phyloP scores from a whole-genome alignment of 441 rosid species.

The Viola pubescens region DNA sequence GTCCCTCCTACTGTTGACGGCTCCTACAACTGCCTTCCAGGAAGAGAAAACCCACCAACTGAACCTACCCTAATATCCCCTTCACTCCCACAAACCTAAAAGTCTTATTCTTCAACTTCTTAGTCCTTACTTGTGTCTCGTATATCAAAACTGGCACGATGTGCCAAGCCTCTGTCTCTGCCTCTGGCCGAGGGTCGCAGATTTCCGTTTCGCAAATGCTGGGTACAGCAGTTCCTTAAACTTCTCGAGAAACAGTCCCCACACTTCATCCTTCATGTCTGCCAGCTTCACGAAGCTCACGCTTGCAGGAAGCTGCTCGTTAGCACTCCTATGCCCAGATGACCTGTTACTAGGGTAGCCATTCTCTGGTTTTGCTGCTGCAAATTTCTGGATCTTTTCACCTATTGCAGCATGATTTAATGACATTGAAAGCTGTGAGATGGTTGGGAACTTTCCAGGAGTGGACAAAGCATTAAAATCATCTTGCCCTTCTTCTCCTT shows the following conservation, averaged over 20 bases:
- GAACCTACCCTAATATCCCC: constrained; percentile 24
- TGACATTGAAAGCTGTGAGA: constrained; percentile 69
- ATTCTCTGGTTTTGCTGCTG: constrained; percentile 39
- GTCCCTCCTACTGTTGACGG: constrained; percentile 17
- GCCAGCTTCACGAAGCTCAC: constrained; percentile 73
- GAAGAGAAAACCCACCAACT: constrained; percentile 22
- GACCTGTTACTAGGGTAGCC: constrained; percentile 39
- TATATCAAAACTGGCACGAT: constrained; percentile 90
- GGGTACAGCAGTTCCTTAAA: constrained; percentile 61
- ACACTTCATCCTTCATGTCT: constrained; percentile 73
- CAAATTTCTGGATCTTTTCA: constrained; percentile 36
- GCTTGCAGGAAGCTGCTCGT: constrained; percentile 70
- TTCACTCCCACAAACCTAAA: constrained; percentile 24
- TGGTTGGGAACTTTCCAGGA: constrained; percentile 29
- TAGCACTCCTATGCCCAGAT: constrained; percentile 78
- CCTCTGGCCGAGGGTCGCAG: constrained; percentile 53
- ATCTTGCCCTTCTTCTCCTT: constrained; percentile 34
- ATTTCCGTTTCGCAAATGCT: constrained; percentile 64
- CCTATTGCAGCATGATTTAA: constrained; percentile 51
- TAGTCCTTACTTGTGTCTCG: constrained; percentile 13
- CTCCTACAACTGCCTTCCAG: constrained; percentile 20
- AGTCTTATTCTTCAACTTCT: constrained; percentile 14
- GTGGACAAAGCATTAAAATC: constrained; percentile 20
- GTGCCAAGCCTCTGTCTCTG: constrained; percentile 96
- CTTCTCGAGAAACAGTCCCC: constrained; percentile 65